These are phyloP conservation scores for Pythium pyrilobum DNA, from an alignment of 352 stramenopile genomes.

Conservation along the genomic window DNA sequence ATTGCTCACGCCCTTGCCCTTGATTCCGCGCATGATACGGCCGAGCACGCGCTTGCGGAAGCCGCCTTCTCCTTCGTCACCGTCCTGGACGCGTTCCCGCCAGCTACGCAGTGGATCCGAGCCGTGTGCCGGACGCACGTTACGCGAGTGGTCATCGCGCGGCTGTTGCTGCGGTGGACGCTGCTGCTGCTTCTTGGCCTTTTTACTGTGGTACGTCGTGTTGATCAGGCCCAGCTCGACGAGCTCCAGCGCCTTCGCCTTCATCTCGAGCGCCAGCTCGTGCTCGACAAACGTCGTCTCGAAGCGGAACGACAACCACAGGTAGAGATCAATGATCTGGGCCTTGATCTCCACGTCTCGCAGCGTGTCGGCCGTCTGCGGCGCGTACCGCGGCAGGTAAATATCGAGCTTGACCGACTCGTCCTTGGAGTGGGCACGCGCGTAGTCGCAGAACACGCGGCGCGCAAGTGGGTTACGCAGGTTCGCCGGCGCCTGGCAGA, in stretches of 20 bases:
- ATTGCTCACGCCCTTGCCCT: background rate
- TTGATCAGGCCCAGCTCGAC: constrained; percentile 71
- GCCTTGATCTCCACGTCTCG: constrained; percentile 88
- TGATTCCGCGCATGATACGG: constrained; percentile 13
- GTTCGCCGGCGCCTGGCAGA: constrained; percentile 88
- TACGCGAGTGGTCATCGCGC: constrained; percentile 7
- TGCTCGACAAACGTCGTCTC: constrained; percentile 79
- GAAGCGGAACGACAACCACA: constrained; percentile 93
- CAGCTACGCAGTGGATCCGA: constrained; percentile 10
- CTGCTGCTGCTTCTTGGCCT: constrained; percentile 26
- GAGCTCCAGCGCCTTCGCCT: constrained; percentile 53
- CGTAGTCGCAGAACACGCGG: constrained; percentile 83
- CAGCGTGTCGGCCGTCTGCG: constrained; percentile 83
- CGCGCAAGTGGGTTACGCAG: constrained; percentile 69
- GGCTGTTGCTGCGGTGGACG: background rate
- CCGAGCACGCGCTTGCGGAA: constrained; percentile 8
- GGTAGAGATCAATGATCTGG: constrained; percentile 91
- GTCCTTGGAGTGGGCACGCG: constrained; percentile 55
- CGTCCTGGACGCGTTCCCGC: background rate
- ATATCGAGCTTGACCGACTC: constrained; percentile 82
- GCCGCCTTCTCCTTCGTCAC: background rate
- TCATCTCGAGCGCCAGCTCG: constrained; percentile 57
- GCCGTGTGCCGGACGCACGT: background rate
- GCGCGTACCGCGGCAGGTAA: constrained; percentile 55
- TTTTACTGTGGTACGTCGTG: constrained; percentile 69